Evolutionary conservation across 2,329 filamentous ascomycete species (phyloP).

Genomic region (Arthroderma sp.): DNA sequence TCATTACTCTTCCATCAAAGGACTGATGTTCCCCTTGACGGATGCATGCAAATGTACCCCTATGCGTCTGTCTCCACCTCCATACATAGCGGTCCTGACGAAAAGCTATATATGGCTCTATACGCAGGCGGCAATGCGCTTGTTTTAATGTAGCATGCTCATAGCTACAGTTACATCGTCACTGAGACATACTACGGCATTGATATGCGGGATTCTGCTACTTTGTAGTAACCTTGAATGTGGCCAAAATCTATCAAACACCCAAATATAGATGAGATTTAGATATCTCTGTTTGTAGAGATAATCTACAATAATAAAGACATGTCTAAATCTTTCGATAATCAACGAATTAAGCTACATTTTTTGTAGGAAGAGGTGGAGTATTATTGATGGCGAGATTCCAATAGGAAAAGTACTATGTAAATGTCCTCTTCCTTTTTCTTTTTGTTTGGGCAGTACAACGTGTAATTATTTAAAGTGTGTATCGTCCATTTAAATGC

Average conservation of each 20-base stretch:
- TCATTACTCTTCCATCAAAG: not conserved
- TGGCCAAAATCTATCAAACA: not conserved
- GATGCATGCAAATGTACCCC: conserved; percentile 1
- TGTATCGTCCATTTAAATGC: not conserved
- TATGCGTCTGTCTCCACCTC: not conserved
- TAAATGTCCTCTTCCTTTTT: no score
- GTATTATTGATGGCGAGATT: no score
- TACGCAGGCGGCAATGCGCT: not conserved
- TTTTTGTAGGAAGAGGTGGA: no score
- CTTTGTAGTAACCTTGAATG: not conserved
- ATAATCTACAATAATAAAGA: no score
- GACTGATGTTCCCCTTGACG: not conserved
- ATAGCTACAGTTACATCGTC: not conserved
- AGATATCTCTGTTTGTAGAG: no score
- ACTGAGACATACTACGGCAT: not conserved
- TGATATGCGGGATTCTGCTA: not conserved
- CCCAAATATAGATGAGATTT: no score
- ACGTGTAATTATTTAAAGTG: not conserved
- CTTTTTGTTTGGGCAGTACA: no score
- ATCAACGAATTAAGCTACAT: no score
- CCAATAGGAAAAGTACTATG: no score
- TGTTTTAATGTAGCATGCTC: not conserved
- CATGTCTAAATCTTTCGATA: no score
- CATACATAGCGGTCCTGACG: not conserved
- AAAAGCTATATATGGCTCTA: not conserved